Evolutionary conservation across 2,329 filamentous ascomycete species (phyloP).

Genomic region (Sporothrix humicola): DNA sequence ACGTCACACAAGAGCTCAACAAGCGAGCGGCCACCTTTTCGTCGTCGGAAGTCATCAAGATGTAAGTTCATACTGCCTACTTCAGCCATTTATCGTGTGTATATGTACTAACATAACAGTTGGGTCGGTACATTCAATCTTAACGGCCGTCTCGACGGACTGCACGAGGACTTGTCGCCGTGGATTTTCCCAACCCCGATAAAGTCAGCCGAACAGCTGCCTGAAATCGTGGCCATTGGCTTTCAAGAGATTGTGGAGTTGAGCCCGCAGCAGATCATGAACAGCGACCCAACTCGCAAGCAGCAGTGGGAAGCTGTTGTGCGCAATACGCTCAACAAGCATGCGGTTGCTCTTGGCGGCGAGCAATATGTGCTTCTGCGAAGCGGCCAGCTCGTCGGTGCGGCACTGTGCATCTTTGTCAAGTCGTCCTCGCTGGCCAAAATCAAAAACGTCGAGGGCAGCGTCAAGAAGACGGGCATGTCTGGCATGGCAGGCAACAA

Average conservation of each 20-base stretch:
- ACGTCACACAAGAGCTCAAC: slow-evolving; percentile 76
- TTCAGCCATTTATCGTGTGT: background rate
- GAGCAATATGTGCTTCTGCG: slow-evolving; percentile 88
- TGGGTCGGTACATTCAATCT: slow-evolving; percentile 90
- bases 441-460: slow-evolving; percentile 97
- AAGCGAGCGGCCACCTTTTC: slow-evolving; percentile 75
- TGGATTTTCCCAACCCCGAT: slow-evolving; percentile 75
- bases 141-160: slow-evolving; percentile 82
- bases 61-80: slow-evolving; percentile 55
- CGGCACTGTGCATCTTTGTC: slow-evolving; percentile 90
- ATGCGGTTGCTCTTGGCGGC: slow-evolving; percentile 66
- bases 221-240: slow-evolving; percentile 86
- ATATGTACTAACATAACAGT: slow-evolving; percentile 40
- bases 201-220: slow-evolving; percentile 63
- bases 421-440: slow-evolving; percentile 74
- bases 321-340: slow-evolving; percentile 73
- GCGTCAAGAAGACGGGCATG: slow-evolving; percentile 91
- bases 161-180: slow-evolving; percentile 77
- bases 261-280: slow-evolving; percentile 98
- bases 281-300: slow-evolving; percentile 86
- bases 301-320: slow-evolving; percentile 87
- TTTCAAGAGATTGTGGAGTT: slow-evolving; percentile 99
- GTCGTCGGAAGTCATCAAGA: slow-evolving; percentile 72
- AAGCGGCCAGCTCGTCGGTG: slow-evolving; percentile 92
- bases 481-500: slow-evolving; percentile 98